These are phyloP conservation scores for Dysphania ambrosioides DNA, from an alignment of 148 eudicot genomes.

Conservation along the genomic window DNA sequence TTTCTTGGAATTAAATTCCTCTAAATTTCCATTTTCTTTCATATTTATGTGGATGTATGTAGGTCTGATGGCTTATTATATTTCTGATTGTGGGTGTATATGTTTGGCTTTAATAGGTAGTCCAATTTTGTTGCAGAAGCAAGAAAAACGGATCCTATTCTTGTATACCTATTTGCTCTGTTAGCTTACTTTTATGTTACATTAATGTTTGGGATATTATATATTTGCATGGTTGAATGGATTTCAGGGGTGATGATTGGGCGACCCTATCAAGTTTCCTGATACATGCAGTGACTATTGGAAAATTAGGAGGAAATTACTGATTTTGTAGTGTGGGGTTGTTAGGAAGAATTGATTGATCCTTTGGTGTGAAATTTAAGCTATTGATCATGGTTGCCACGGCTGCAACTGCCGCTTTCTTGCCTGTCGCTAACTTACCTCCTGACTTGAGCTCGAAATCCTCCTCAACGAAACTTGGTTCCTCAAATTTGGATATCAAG, in stretches of 20 bases:
- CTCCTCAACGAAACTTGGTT: constrained; percentile 32
- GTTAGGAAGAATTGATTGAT: constrained; percentile 1
- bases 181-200: not conserved
- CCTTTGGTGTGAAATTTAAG: constrained; percentile 24
- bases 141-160: not conserved
- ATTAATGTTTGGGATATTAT: not conserved
- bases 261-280: constrained; percentile 12
- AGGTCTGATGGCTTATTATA: constrained; percentile 5
- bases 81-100: not conserved
- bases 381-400: constrained; percentile 67
- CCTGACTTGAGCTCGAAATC: constrained; percentile 51
- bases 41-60: not conserved
- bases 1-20: not conserved
- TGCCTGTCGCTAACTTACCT: constrained; percentile 48
- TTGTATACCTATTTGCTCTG: not conserved
- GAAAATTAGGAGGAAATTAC: too few relatives aligned
- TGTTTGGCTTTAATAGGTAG: constrained; percentile 1
- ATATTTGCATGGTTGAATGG: not conserved
- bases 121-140: constrained; percentile 12
- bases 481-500: constrained; percentile 58
- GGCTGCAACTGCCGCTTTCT: constrained; percentile 66
- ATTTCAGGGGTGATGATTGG: constrained; percentile 22
- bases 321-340: constrained; percentile 14
- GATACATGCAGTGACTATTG: constrained; percentile 11
- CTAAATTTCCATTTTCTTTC: not conserved